phyloP scores from a whole-genome alignment of 2,329 filamentous ascomycete species.

The Fusarium acutatum region DNA sequence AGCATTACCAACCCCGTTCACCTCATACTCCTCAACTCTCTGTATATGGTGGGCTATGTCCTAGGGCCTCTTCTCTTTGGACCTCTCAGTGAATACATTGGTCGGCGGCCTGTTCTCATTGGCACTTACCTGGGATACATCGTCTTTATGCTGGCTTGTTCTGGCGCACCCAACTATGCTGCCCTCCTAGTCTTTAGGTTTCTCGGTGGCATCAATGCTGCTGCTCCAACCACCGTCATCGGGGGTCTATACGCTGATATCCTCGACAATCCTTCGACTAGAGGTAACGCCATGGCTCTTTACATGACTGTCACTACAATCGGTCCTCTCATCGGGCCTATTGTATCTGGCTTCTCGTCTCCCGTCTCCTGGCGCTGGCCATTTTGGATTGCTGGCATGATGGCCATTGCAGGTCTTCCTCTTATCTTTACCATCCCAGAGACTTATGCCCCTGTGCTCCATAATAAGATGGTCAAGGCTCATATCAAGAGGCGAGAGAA shows the following conservation, averaged over 20 bases:
- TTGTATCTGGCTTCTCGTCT: conserved; percentile 61
- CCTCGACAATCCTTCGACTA: conserved; percentile 43
- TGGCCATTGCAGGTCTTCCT: conserved; percentile 42
- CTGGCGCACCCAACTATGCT: conserved; percentile 53
- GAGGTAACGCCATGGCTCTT: conserved; percentile 46
- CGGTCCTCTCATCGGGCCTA: conserved; percentile 56
- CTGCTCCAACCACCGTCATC: conserved; percentile 47
- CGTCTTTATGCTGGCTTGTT: conserved; percentile 47
- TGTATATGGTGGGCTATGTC: conserved; percentile 49
- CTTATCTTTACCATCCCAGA: conserved; percentile 52
- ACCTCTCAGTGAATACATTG: conserved; percentile 48
- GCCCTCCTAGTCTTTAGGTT: conserved; percentile 54
- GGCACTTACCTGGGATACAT: conserved; percentile 47
- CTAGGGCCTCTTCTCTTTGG: conserved; percentile 47
- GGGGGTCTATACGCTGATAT: conserved; percentile 48
- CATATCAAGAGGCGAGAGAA: conserved; percentile 55
- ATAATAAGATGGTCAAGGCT: conserved; percentile 57
- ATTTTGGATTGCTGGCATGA: conserved; percentile 50
- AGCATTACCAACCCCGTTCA: conserved; percentile 37
- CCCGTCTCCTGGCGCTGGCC: conserved; percentile 53
- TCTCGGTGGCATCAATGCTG: conserved; percentile 45
- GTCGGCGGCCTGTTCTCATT: conserved; percentile 46
- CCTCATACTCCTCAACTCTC: conserved; percentile 47
- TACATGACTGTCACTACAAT: conserved; percentile 48
- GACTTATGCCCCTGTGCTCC: conserved; percentile 60